Percentiles rank a stretch among this genome's conserved stretches.
These are phyloP conservation scores for Furcasterigmium furcatum DNA, from an alignment of 2,329 filamentous ascomycete genomes.

Conservation along the genomic window DNA sequence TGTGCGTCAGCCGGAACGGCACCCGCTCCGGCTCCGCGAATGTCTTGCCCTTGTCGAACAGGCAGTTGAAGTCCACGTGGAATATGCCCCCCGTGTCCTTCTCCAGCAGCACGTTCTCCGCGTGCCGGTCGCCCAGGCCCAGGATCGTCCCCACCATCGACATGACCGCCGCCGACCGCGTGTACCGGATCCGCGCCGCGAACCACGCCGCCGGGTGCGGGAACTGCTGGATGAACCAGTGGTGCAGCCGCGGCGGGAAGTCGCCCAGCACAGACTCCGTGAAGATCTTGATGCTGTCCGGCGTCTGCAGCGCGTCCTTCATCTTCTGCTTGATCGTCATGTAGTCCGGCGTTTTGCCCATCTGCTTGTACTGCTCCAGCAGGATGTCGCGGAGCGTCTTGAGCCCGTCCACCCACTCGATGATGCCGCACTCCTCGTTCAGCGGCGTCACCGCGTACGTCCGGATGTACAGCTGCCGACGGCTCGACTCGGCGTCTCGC, in stretches of 20 bases:
- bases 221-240: constrained; percentile 96
- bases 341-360: constrained; percentile 70
- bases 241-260: constrained; percentile 81
- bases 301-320: constrained; percentile 58
- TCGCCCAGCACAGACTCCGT: constrained; percentile 59
- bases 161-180: constrained; percentile 94
- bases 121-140: constrained; percentile 89
- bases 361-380: constrained; percentile 71
- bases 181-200: constrained; percentile 81
- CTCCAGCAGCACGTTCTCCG: constrained; percentile 94
- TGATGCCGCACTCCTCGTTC: constrained; percentile 95
- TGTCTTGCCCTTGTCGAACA: constrained; percentile 96
- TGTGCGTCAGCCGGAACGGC: constrained; percentile 95
- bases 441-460: constrained; percentile 96
- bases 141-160: constrained; percentile 98
- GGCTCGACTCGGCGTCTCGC: constrained; percentile 84
- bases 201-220: constrained; percentile 94
- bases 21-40: constrained; percentile 94
- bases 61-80: constrained; percentile 98
- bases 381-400: constrained; percentile 93
- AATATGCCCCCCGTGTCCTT: constrained; percentile 91
- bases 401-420: constrained; percentile 97
- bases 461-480: constrained; percentile 88
- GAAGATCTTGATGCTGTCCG: constrained; percentile 67
- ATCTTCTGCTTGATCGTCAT: constrained; percentile 57